These are phyloP conservation scores for Candida rishiriensis DNA, from an alignment of 805 yeast species.

Conservation along the genomic window DNA sequence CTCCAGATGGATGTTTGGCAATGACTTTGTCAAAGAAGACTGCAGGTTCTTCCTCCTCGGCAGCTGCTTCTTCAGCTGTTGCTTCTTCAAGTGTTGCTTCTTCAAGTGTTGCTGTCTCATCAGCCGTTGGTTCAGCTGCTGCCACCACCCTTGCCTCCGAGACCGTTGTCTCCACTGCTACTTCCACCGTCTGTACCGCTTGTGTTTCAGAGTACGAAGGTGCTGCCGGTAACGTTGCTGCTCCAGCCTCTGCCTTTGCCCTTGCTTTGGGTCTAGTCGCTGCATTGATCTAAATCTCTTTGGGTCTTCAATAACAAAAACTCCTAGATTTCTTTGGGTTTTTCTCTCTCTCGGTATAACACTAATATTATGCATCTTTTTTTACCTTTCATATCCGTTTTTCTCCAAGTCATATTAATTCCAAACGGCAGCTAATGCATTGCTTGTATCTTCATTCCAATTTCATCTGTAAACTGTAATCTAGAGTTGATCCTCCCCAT, in stretches of 20 bases:
- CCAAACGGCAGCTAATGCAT: too few relatives aligned
- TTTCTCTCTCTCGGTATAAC: not conserved
- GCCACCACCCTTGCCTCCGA: not conserved
- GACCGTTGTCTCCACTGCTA: not conserved
- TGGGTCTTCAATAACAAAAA: not conserved
- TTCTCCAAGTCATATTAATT: not conserved
- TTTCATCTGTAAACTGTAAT: not conserved
- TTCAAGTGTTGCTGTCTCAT: not conserved
- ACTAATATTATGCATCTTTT: too few relatives aligned
- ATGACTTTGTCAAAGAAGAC: constrained; percentile 2
- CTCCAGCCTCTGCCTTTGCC: not conserved
- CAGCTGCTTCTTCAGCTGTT: not conserved
- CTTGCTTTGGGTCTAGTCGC: constrained; percentile 1
- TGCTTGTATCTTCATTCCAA: too few relatives aligned
- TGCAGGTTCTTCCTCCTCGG: not conserved
- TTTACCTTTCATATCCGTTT: not conserved
- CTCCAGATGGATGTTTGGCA: constrained; percentile 19
- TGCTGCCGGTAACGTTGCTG: not conserved
- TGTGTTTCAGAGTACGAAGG: not conserved
- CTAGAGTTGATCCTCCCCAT: too few relatives aligned
- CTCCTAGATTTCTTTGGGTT: not conserved
- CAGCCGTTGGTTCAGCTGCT: not conserved
- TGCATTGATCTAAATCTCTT: not conserved
- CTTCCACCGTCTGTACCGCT: not conserved
- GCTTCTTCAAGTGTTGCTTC: not conserved